Evolutionary conservation across 306 rosid genomes (phyloP).

Genomic region (Coriaria nepalensis): DNA sequence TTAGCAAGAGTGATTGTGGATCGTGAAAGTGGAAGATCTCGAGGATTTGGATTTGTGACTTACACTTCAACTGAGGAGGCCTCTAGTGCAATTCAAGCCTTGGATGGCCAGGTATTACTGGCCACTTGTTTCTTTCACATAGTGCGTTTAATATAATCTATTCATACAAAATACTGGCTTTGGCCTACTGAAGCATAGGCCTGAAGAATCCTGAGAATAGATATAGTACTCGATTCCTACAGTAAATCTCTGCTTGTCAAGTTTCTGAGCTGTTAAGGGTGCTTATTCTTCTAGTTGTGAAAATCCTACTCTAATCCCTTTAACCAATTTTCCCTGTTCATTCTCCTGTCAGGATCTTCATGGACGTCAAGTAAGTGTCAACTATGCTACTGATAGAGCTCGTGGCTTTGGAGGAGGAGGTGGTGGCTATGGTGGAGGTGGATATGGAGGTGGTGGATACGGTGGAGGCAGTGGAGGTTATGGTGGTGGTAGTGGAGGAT

Average conservation of each 20-base stretch:
- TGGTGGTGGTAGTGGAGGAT: conserved; percentile 18
- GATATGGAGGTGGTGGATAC: background rate
- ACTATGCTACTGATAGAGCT: conserved; percentile 67
- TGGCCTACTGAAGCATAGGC: too few species aligned
- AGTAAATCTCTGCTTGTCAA: too few species aligned
- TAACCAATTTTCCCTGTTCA: background rate
- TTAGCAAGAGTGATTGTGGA: conserved; percentile 69
- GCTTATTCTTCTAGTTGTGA: too few species aligned
- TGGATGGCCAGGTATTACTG: conserved; percentile 69
- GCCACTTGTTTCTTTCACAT: background rate
- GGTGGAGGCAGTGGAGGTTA: conserved; percentile 12
- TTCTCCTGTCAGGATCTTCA: conserved; percentile 59
- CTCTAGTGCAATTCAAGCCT: conserved; percentile 76
- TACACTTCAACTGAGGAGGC: conserved; percentile 71
- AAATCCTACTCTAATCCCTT: too few species aligned
- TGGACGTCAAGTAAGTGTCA: conserved; percentile 68
- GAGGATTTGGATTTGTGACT: conserved; percentile 85
- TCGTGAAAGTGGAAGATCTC: conserved; percentile 74
- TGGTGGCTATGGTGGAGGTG: conserved; percentile 23
- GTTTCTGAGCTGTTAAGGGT: too few species aligned
- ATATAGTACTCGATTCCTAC: too few species aligned
- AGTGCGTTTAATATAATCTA: background rate
- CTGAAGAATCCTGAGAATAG: too few species aligned
- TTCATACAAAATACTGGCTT: too few species aligned
- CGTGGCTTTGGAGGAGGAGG: conserved; percentile 31